Base-by-base conservation (phyloP, 2,329 filamentous ascomycete species). In the Fusarium continuum region DNA sequence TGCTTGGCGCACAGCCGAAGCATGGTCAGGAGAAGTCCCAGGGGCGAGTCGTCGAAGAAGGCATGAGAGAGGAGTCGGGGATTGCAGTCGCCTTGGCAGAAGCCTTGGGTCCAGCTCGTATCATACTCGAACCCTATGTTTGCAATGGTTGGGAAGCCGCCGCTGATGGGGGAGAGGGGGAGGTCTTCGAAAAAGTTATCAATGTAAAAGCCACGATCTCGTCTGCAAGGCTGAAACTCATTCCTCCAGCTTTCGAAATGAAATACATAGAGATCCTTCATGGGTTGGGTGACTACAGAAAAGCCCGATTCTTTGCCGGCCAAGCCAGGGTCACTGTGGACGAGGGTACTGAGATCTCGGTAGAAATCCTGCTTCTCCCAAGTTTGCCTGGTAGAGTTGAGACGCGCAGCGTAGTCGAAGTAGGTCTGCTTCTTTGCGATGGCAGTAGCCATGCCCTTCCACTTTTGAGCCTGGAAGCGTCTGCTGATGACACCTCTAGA, bases 241-340 rank as follows among this genome's bases (percentile, higher is more conserved):
- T n/a, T 16, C 8, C 7, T 8, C 14, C 11, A 34, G 14, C 16
- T 6, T 16, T n/a, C 31, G 6, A 34, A 16, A 8, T 16, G 31
- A 16, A 34, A 16, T 3, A 16, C n/a, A 16, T 16, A 51, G n/a
- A 51, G 26, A 23, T 51, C 47, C 6, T 23, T 32, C 13, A 22
- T 22, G 2, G 47, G 38, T 2, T 35, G 47, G 3, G n/a, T 34
- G 2, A 39, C 47, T 14, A 20, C 13, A 13, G 31, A n/a, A 16
- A 45, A 34, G n/a, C n/a, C n/a, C n/a, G n/a, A n/a, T n/a, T n/a
- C n/a, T n/a, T n/a, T n/a, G n/a, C n/a, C n/a, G n/a, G n/a, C n/a
- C n/a, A n/a, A n/a, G 6, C 9, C n/a, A 2, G 9, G 13, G 17
- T n/a, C 39, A 28, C n/a, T 13, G 4, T 5, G 13, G 4, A 20